Evolutionary conservation across 768 basidiomycete species (phyloP), one percentile per base, ranked within the genome.

Genomic region (Leccinum truebloodii): DNA sequence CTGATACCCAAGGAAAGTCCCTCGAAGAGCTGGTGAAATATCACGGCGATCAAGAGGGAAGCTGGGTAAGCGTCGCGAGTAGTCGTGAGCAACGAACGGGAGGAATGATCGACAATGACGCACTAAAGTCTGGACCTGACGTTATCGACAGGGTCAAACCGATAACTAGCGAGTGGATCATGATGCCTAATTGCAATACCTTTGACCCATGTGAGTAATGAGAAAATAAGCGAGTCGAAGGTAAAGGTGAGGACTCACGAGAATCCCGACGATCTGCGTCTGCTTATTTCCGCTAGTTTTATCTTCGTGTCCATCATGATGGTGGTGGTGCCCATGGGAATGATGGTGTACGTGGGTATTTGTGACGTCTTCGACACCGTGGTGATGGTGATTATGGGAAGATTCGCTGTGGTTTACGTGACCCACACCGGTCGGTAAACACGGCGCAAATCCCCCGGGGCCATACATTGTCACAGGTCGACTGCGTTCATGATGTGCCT

Each of bases 11-110:
- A 80, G 1, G 91, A 92, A 10, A 94, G 80, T 0, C 91, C 92
- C 67, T 93, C 92, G 65, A 93, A 94, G 10, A 92, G 77, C 66
- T 94, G 92, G 69, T 94, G 92, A 71, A 93, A 93, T 26, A 85
- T 76, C 34, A 93, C 84, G 1, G 90, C 90, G 4, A 87, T 83
- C 13, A 89, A 81, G 2, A 93, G 81, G 0, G 89, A 87, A 2
- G 87, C 90, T 91, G 59, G 3, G 3, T 14, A 1, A 24, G 14
- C 16, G 35, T 30, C 32, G 16, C 14, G 9, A 7, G 37, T 46
- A n/a, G 44, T 5, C 7, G 37, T 71, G 16, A 64, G 28, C 9
- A 48, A 58, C 2, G 13, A 44, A 24, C 13, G 6, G 3, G 22
- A 51, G 14, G 24, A 16, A 39, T 39, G 35, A 32, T 35, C 24